Evolutionary conservation across 108 stramenopile genomes (phyloP).

Genomic region (Cafeteria roenbergensis): DNA sequence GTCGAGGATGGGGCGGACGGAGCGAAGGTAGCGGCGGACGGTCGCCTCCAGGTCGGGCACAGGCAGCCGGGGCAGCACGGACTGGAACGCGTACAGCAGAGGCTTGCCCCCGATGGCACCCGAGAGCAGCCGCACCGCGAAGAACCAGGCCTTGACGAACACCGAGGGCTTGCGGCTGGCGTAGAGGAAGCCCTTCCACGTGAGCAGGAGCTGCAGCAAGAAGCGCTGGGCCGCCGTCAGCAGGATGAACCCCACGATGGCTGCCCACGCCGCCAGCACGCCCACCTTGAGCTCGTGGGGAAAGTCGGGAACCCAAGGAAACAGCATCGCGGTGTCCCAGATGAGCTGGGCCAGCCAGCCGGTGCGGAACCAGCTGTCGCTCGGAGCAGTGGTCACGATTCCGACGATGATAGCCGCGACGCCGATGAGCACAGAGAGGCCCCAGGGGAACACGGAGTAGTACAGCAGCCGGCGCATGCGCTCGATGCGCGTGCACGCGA

Average conservation of each 20-base stretch:
- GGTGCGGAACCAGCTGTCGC: conserved; percentile 18
- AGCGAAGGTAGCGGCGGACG: conserved; percentile 1
- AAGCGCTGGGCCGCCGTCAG: conserved; percentile 12
- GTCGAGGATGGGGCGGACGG: conserved; percentile 5
- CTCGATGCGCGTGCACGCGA: not conserved
- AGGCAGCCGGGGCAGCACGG: conserved; percentile 12
- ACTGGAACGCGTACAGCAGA: conserved; percentile 15
- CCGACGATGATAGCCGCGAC: conserved; percentile 11
- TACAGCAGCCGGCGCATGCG: conserved; percentile 1
- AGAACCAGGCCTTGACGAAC: conserved; percentile 6
- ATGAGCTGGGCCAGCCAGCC: conserved; percentile 18
- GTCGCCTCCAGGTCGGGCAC: conserved; percentile 16
- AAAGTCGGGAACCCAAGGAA: conserved; percentile 4
- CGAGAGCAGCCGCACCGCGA: conserved; percentile 2
- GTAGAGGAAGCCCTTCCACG: conserved; percentile 17
- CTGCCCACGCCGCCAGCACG: conserved; percentile 15
- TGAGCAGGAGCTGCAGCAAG: conserved; percentile 12
- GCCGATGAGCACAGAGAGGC: conserved; percentile 2
- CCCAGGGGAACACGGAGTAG: conserved; percentile 3
- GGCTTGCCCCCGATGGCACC: conserved; percentile 10
- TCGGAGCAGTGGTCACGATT: conserved; percentile 3
- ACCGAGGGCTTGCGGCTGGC: not conserved
- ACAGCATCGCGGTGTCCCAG: conserved; percentile 2
- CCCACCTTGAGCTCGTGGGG: conserved; percentile 3
- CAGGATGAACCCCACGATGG: conserved; percentile 18